Conservation (phyloP, 2,329 filamentous ascomycete species). For the Hypoxylon sp. region DNA sequence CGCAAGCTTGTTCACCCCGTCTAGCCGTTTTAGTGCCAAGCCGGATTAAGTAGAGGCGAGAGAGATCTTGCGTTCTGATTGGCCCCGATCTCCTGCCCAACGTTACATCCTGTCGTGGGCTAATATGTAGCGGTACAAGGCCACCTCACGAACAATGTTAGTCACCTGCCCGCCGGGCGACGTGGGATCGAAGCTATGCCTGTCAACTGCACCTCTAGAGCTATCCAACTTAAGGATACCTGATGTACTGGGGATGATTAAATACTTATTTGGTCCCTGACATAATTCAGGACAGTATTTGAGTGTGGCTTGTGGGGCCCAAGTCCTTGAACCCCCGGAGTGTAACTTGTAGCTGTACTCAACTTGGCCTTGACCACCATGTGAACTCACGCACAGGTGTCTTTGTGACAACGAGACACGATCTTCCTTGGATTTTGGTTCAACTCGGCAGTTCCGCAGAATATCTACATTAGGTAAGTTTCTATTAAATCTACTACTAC, state of each 20-base stretch:
- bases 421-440: neutral
- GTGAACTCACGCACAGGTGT: neutral
- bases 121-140: neutral
- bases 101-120: constrained; percentile 4
- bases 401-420: neutral
- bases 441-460: no score
- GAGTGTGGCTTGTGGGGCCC: no score
- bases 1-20: constrained; percentile 20
- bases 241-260: no score
- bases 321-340: neutral
- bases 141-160: neutral
- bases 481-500: no score
- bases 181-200: neutral
- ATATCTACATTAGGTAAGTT: neutral
- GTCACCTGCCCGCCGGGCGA: neutral
- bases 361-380: no score
- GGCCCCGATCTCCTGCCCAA: constrained; percentile 18
- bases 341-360: neutral
- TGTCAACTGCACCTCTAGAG: no score
- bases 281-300: no score
- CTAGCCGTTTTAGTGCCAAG: constrained; percentile 36
- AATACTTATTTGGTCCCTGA: no score
- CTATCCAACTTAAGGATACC: no score
- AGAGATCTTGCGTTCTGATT: constrained; percentile 28
- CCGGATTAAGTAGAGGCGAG: constrained; percentile 37